These are phyloP conservation scores for Pseudevernia furfuracea DNA, from an alignment of 495 filamentous ascomycete genomes.

Conservation along the genomic window DNA sequence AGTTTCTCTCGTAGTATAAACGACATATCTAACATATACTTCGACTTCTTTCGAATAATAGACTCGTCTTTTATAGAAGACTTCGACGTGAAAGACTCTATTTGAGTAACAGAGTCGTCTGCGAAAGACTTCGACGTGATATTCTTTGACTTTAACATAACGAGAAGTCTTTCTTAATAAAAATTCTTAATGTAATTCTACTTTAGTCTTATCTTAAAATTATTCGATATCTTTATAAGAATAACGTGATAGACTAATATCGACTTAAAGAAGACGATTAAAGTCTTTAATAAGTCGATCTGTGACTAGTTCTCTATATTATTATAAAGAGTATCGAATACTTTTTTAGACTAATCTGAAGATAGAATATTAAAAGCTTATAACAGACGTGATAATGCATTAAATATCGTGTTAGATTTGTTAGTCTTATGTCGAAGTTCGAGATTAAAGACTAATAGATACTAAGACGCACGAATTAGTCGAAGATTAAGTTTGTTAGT, in stretches of 20 bases:
- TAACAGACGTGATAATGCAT: conserved; percentile 2
- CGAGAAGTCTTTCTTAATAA: neutral
- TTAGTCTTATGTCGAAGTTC: conserved; percentile 10
- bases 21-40: too few species aligned
- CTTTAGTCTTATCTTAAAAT: neutral
- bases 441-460: conserved; percentile 14
- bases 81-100: too few species aligned
- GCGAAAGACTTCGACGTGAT: too few species aligned
- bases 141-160: neutral
- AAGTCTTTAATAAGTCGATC: neutral
- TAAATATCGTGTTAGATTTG: conserved; percentile 7
- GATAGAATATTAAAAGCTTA: neutral
- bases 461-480: neutral
- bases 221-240: neutral
- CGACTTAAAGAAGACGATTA: neutral
- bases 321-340: neutral
- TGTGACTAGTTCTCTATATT: neutral
- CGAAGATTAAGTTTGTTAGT: conserved; percentile 13
- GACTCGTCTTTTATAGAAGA: too few species aligned
- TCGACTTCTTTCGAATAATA: too few species aligned
- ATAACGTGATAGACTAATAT: neutral
- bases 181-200: neutral
- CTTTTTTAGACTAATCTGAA: neutral
- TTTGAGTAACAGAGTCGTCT: too few species aligned
- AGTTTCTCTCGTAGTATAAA: neutral